Percentiles rank a stretch among this genome's conserved stretches.
Evolutionary conservation across 495 filamentous ascomycete species (phyloP).

Genomic region (Tuber magnatum): DNA sequence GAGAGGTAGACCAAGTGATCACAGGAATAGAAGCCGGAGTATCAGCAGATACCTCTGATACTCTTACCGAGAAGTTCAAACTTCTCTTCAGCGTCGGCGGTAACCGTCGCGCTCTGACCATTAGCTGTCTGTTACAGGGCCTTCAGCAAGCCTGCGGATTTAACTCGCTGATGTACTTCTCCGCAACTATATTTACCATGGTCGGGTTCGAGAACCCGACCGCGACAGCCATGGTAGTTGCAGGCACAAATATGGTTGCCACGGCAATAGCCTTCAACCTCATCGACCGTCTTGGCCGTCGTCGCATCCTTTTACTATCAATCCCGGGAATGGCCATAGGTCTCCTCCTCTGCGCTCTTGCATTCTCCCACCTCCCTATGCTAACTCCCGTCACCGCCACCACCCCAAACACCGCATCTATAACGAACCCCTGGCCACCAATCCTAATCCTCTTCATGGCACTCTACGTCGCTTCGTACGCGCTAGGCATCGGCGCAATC

Average conservation of each 20-base stretch:
- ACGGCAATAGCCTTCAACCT: conserved; percentile 67
- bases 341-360: conserved; percentile 57
- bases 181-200: conserved; percentile 77
- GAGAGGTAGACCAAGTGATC: conserved; percentile 42
- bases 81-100: conserved; percentile 52
- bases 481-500: conserved; percentile 80
- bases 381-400: conserved; percentile 28
- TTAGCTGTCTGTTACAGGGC: conserved; percentile 78
- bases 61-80: conserved; percentile 28
- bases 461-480: conserved; percentile 78
- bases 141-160: conserved; percentile 90
- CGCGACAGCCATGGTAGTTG: conserved; percentile 71
- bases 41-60: conserved; percentile 16
- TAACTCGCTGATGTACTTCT: conserved; percentile 94
- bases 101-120: conserved; percentile 69
- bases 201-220: conserved; percentile 75
- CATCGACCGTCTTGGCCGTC: conserved; percentile 74
- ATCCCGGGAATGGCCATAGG: conserved; percentile 75
- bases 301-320: conserved; percentile 74
- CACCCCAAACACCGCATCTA: conserved; percentile 14
- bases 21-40: conserved; percentile 64
- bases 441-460: conserved; percentile 65
- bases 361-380: conserved; percentile 57
- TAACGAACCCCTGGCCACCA: conserved; percentile 43
- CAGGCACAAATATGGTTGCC: conserved; percentile 73